Evolutionary conservation across 352 stramenopile species (phyloP).

Genomic region (Phytophthora gonapodyides): DNA sequence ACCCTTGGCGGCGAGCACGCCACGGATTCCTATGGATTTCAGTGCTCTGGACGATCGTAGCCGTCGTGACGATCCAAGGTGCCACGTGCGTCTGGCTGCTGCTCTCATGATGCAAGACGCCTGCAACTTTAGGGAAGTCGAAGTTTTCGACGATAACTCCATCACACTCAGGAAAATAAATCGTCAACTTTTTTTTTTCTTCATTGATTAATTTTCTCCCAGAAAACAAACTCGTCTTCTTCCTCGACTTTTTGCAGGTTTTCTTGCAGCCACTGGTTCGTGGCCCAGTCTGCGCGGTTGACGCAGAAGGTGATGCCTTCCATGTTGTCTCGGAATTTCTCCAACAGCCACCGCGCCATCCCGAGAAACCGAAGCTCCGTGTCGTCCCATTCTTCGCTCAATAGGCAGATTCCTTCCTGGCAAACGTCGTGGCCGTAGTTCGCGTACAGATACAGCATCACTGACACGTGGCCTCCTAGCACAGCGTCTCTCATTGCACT

Average conservation of each 20-base stretch:
- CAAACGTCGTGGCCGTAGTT: constrained; percentile 19
- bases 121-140: constrained; percentile 27
- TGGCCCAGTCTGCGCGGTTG: constrained; percentile 25
- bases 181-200: no score
- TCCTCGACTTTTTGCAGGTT: constrained; percentile 20
- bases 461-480: constrained; percentile 17
- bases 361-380: constrained; percentile 16
- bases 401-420: constrained; percentile 22
- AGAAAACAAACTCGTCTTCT: constrained; percentile 26
- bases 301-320: constrained; percentile 21
- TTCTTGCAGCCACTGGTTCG: constrained; percentile 27
- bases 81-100: constrained; percentile 32
- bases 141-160: constrained; percentile 37
- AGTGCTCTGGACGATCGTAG: constrained; percentile 26
- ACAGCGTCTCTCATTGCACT: constrained; percentile 30
- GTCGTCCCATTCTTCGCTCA: constrained; percentile 26
- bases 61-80: constrained; percentile 28
- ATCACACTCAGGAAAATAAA: no score
- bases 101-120: constrained; percentile 16
- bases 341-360: constrained; percentile 16
- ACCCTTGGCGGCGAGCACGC: constrained; percentile 42
- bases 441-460: constrained; percentile 30
- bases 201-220: not conserved
- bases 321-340: constrained; percentile 18
- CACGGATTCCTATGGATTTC: constrained; percentile 27